A percentile compares a stretch with the other conserved stretches of the same genome.
phyloP scores from a whole-genome alignment of 305 asterid species.

The Plantago coronopus region DNA sequence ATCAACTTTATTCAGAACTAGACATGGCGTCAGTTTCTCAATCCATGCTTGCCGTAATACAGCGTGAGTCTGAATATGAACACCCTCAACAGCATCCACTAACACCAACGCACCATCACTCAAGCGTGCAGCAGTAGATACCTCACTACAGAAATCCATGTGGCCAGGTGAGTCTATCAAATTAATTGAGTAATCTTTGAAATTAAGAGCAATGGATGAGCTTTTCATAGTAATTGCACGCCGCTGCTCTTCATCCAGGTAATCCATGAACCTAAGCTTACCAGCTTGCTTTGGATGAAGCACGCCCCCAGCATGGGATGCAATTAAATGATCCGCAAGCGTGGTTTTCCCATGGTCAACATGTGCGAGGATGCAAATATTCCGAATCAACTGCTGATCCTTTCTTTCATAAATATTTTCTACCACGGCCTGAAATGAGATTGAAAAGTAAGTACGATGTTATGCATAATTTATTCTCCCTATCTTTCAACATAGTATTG shows the following conservation, averaged over 20 bases:
- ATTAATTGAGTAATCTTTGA: constrained; percentile 49
- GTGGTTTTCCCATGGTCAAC: constrained; percentile 98
- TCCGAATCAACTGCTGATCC: constrained; percentile 41
- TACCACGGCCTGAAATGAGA: not conserved
- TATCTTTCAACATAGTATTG: not conserved
- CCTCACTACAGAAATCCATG: constrained; percentile 98
- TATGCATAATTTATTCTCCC: not conserved
- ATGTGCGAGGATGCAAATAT: constrained; percentile 94
- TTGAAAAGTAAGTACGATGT: not conserved
- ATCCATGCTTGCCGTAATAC: constrained; percentile 94
- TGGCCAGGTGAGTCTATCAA: constrained; percentile 96
- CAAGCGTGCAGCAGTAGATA: constrained; percentile 91
- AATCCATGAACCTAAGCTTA: constrained; percentile 89
- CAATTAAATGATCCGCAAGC: constrained; percentile 85
- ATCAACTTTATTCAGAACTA: constrained; percentile 84
- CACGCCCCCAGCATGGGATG: constrained; percentile 87
- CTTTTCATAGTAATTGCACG: constrained; percentile 98
- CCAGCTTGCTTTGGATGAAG: constrained; percentile 98
- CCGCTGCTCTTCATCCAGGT: constrained; percentile 92
- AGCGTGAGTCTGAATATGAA: constrained; percentile 96
- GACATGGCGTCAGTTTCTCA: constrained; percentile 79
- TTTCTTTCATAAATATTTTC: not conserved
- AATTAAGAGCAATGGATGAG: constrained; percentile 73
- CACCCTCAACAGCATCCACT: constrained; percentile 97
- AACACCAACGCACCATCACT: constrained; percentile 88